A percentile compares a stretch with the other conserved stretches of the same genome.
phyloP scores from a whole-genome alignment of 495 filamentous ascomycete genomes.

The Aspergillus conjunctus region DNA sequence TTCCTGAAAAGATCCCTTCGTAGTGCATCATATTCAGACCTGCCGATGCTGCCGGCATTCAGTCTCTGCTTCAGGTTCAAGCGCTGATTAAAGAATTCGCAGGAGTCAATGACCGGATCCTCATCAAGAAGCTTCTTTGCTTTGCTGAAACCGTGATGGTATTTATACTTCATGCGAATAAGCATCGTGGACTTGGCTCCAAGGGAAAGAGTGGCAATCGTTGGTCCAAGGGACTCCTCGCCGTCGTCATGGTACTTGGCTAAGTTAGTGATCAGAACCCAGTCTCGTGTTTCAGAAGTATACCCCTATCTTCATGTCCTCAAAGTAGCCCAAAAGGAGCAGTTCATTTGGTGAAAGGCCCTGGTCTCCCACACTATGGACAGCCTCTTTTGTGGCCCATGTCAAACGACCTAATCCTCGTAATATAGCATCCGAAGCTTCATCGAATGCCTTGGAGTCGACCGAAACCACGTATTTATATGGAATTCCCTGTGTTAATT shows the following conservation, averaged over 20 bases:
- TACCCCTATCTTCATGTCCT: conserved; percentile 68
- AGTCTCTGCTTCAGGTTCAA: conserved; percentile 36
- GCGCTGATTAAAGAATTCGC: conserved; percentile 42
- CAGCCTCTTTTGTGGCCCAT: conserved; percentile 60
- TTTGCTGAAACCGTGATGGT: conserved; percentile 44
- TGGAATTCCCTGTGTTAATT: conserved; percentile 62
- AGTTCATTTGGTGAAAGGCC: conserved; percentile 64
- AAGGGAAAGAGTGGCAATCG: conserved; percentile 73
- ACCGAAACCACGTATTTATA: conserved; percentile 81
- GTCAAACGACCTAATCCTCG: conserved; percentile 61
- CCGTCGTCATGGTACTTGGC: conserved; percentile 83
- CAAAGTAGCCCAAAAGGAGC: conserved; percentile 74
- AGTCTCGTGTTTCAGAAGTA: conserved; percentile 28
- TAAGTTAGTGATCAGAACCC: conserved; percentile 6
- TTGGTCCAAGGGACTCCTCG: conserved; percentile 72
- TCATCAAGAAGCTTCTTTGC: conserved; percentile 23
- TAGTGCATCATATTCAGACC: conserved; percentile 25
- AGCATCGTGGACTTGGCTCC: conserved; percentile 69
- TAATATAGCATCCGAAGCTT: conserved; percentile 60
- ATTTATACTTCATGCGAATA: conserved; percentile 67
- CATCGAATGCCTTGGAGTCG: conserved; percentile 60
- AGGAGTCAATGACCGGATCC: conserved; percentile 40
- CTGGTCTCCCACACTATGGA: conserved; percentile 28
- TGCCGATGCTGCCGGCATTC: conserved; percentile 24
- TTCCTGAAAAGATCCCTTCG: conserved; percentile 17